Evolutionary conservation across 1,139 yeast genomes (phyloP).

Genomic region (Magnusiomyces suaveolens): DNA sequence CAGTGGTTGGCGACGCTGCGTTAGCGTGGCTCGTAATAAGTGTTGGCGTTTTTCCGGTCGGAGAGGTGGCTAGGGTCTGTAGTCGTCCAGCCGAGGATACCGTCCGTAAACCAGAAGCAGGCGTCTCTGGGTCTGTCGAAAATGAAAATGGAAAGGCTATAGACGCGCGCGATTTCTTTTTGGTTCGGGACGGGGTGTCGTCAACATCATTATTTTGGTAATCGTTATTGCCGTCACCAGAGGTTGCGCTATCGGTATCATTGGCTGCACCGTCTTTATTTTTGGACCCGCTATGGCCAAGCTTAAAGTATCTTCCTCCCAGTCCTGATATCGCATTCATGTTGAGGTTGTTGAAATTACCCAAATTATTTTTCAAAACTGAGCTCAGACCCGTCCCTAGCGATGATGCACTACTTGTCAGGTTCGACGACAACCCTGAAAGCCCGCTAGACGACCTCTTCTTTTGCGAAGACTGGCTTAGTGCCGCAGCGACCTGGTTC

Average conservation of each 20-base stretch:
- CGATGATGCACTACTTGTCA: neutral
- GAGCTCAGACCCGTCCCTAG: neutral
- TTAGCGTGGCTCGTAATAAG: constrained; percentile 12
- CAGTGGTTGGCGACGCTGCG: constrained; percentile 22
- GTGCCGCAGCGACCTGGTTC: neutral
- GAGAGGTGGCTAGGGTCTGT: neutral
- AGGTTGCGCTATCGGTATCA: no score
- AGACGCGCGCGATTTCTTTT: neutral
- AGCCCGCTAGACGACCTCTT: neutral
- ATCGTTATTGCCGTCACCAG: no score
- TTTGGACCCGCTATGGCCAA: neutral
- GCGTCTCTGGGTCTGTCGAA: neutral
- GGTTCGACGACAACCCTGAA: neutral
- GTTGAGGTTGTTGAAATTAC: neutral
- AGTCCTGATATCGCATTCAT: neutral
- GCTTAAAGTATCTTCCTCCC: neutral
- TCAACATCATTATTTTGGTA: neutral
- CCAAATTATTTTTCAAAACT: neutral
- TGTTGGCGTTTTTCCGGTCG: neutral
- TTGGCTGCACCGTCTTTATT: no score
- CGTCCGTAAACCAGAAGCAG: neutral
- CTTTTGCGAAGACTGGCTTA: neutral
- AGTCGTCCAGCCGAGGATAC: neutral
- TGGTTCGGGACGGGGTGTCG: neutral
- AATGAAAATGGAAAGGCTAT: neutral